Base-by-base conservation (phyloP, 2,329 filamentous ascomycete species). In the Venturiaceae sp. region DNA sequence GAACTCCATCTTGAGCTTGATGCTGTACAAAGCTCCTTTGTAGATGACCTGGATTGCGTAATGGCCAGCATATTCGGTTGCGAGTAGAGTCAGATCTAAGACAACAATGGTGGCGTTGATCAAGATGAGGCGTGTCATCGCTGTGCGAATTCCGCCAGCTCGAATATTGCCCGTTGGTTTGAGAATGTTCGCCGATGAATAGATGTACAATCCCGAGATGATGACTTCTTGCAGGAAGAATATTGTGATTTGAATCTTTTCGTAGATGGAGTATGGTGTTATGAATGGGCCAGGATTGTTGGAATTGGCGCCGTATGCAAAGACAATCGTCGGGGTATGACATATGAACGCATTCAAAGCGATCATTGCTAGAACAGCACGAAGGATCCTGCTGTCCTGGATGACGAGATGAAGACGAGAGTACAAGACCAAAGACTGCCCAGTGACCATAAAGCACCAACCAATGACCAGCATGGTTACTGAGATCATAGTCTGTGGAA, bases 371-470 rank as follows among this genome's bases (percentile, higher is more conserved):
- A 83, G 71, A 0, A 83, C 77, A 13, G 73, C 71, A 3, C 73
- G 75, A 0, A 85, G 71, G 3, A 78, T 67, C 1, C 68, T 68
- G 5, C 75, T 72, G 41, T 82, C 79, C 14, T 76, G 76, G 3
- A 82, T 69, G 13, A 86, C 75, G 1, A 86, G 73, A 65, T 85
- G 82, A 0, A 86, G 74, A 5, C 83, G 76, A 0, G 82, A 85
- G 72, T 82, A 86, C 1, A 86, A 71, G 1, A 86, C 83, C 13
- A 85, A 63, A 0, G 78, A 78, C 66, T 85, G 82, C 0, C 83
- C 83, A 1, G 82, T 83, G 0, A 85, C 78, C 80, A 85, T 84
- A 2, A 71, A 64, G 66, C 78, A 80, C 79, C 83, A 81, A 9
- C 81, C 82, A 58, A 85, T 61, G n/a, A 73, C 74, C 33, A 80